Conservation (phyloP, 768 basidiomycete species). For the Rubroboletus satanas region DNA sequence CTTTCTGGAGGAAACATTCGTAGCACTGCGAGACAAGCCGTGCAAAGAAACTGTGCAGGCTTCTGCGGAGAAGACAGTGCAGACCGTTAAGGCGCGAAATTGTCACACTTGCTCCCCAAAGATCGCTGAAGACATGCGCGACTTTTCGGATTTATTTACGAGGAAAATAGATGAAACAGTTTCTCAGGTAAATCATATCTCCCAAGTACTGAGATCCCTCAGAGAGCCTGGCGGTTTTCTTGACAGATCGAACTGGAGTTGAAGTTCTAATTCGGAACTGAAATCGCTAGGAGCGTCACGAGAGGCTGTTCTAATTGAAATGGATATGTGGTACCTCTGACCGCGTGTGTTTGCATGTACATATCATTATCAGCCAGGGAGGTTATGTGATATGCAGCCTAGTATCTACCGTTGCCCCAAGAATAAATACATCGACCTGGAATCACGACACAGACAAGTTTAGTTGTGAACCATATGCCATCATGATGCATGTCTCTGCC, state of each 20-base stretch:
- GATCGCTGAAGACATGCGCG: constrained; percentile 12
- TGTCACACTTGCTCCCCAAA: not conserved
- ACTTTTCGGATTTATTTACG: constrained; percentile 8
- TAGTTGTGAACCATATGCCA: not conserved
- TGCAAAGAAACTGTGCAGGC: constrained; percentile 8
- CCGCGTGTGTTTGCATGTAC: not conserved
- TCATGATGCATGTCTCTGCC: too few relatives aligned
- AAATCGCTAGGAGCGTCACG: not conserved
- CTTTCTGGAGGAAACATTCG: constrained; percentile 15
- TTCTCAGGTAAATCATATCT: constrained; percentile 2
- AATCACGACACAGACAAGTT: not conserved
- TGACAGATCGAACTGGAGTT: constrained; percentile 11
- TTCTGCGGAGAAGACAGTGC: constrained; percentile 1
- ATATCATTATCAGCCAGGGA: not conserved
- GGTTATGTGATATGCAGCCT: not conserved
- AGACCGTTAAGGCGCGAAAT: not conserved
- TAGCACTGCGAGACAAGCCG: constrained; percentile 15
- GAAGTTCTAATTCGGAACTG: not conserved
- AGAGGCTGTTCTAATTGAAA: not conserved
- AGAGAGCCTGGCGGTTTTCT: not conserved
- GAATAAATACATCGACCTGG: not conserved
- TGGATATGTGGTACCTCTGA: not conserved
- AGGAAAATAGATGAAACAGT: constrained; percentile 10
- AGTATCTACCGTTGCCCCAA: not conserved
- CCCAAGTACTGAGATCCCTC: too few relatives aligned